Evolutionary conservation across 2,329 filamentous ascomycete genomes (phyloP), one percentile per base, ranked within the genome.

Genomic region (Aspergillus piperis): DNA sequence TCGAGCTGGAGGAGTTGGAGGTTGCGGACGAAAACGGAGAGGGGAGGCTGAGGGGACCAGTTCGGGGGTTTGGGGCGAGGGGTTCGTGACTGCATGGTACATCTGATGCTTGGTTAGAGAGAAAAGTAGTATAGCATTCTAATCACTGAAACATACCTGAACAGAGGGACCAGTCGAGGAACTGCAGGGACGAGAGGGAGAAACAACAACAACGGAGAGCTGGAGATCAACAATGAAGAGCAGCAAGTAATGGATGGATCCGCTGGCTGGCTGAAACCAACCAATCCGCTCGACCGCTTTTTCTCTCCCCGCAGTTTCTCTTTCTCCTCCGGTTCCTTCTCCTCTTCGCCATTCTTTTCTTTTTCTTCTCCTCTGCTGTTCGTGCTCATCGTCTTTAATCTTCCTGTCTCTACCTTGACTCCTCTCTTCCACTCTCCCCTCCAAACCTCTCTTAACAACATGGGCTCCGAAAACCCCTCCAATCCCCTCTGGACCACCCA

Each of bases 1-100:
- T 96, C 90, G 30, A 98, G 84, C 69, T 96, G 87, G 25, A 99
- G 83, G 3, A 98, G 84, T 41, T 88, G 89, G 42, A 97, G 77
- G 72, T 96, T 96, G 38, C 89, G 92, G 55, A 96, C 80, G 73
- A 97, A 95, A 10, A 92, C 81, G 15, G 82, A 76, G 38, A 89
- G 71, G 67, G 87, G 82, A 15, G 83, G 83, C 15, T 83, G 79
- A 42, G 78, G 73, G 19, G 72, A 65, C 71, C 77, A 81, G 57
- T 67, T 69, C 50, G 73, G 57, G 19, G 73, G 63, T 62, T 72
- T 75, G 41, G 71, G 68, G 41, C 73, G 70, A 47, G 67, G 68
- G 52, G 66, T 62, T 67, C 72, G 41, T 68, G 73, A 62, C 66
- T 73, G 74, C 75, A 77, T 78, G 55, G 42, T 66, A 50, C 60